Evolutionary conservation across 768 basidiomycete genomes (phyloP).

Genomic region (Pisolithus marmoratus): DNA sequence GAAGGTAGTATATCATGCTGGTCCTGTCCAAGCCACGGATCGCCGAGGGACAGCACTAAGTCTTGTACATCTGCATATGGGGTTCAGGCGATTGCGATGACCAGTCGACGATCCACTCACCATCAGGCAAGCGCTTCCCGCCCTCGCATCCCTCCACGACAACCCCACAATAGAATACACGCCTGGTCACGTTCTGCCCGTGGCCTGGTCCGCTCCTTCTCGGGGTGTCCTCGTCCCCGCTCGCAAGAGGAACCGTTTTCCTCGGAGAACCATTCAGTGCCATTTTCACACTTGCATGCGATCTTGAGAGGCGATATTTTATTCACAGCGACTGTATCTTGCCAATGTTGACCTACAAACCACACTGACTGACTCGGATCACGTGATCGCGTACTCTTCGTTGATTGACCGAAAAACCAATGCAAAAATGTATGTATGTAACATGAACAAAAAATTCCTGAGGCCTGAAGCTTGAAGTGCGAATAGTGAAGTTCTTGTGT

Average conservation of each 20-base stretch:
- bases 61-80: constrained; percentile 67
- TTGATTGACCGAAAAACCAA: no score
- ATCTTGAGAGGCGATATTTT: not conserved
- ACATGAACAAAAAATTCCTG: no score
- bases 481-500: no score
- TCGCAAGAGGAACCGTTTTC: constrained; percentile 68
- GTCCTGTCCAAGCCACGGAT: constrained; percentile 49
- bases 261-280: constrained; percentile 65
- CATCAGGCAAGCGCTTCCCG: constrained; percentile 62
- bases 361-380: not conserved
- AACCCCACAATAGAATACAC: constrained; percentile 86
- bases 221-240: constrained; percentile 53
- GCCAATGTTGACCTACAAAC: no score
- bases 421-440: no score
- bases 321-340: no score
- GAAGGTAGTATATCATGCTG: constrained; percentile 45
- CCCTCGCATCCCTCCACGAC: constrained; percentile 81
- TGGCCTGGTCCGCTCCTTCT: constrained; percentile 20
- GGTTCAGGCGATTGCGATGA: constrained; percentile 3
- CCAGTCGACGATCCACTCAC: constrained; percentile 32
- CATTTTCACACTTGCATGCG: constrained; percentile 37
- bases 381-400: not conserved
- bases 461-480: no score
- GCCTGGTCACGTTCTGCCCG: constrained; percentile 45
- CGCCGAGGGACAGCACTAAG: constrained; percentile 71